Evolutionary conservation across 805 yeast genomes (phyloP), one percentile per base, ranked within the genome.

Genomic region (Saturnispora dispora): DNA sequence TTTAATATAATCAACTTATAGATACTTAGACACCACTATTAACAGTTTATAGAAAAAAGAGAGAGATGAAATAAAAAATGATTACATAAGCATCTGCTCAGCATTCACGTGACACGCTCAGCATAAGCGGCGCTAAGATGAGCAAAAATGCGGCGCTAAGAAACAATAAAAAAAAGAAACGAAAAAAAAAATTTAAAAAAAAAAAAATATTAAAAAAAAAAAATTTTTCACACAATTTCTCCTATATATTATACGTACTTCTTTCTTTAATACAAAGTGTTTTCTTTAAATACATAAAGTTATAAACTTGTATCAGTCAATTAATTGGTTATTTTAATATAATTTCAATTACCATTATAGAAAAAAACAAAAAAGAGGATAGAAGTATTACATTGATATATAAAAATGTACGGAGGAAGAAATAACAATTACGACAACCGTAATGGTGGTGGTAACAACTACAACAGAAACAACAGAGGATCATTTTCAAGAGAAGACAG

Each of bases 401-500:
- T 8, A 23, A 42, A 5, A 35, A 48, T 48, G 51, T 48, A 48
- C 47, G 43, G 51, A 43, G 36, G 43, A 33, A 37, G 41, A 37
- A 37, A 37, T 37, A 37, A 37, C 22, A 37, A 20, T 20, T 18
- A 37, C 22, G 18, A 37, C 41, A 37, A 37, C 41, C 41, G 25
- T 37, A 37, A 37, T 37, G 41, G 41, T 37, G 41, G 41, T 37
- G 41, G 41, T 37, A 48, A 47, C 50, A 57, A 58, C 27, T 54
- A 72, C 44, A 56, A 63, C 35, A 63, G 72, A 40, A 68, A 71
- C 18, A 63, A 68, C 45, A 64, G 69, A 52, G 69, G 70, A 28
- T 66, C 71, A 40, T 54, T 57, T 37, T 65, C 69, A 45, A 62
- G 73, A 51, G 69, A 70, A 46, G 71, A 75, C 48, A 67, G 71